phyloP scores from a whole-genome alignment of 1,139 yeast genomes.

The Candida sojae region DNA sequence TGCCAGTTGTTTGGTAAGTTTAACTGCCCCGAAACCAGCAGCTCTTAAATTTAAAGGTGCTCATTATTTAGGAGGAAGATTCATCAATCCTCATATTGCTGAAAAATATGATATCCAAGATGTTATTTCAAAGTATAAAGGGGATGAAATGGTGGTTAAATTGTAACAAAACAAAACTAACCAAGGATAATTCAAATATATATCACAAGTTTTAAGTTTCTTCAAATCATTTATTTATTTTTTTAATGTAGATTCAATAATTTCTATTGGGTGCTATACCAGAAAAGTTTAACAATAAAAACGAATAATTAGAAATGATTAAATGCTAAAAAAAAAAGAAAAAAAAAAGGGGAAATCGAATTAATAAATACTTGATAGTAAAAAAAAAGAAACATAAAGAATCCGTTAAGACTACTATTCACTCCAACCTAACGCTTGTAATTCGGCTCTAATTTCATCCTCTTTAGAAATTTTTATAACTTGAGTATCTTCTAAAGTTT shows the following conservation, averaged over 20 bases:
- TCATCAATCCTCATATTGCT: constrained; percentile 67
- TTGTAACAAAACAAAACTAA: constrained; percentile 13
- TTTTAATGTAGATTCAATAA: neutral
- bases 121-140: constrained; percentile 30
- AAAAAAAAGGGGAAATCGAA: neutral
- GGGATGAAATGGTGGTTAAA: constrained; percentile 41
- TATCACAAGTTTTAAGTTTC: no score
- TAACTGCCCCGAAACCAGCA: constrained; percentile 95
- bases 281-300: no score
- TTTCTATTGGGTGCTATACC: no score
- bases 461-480: constrained; percentile 87
- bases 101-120: constrained; percentile 67
- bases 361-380: neutral
- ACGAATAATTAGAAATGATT: no score
- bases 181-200: no score
- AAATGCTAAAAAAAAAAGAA: neutral
- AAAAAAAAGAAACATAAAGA: neutral
- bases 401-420: constrained; percentile 19
- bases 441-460: constrained; percentile 72
- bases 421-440: constrained; percentile 73
- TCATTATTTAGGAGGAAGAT: constrained; percentile 92
- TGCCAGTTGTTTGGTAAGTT: constrained; percentile 73
- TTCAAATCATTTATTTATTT: neutral
- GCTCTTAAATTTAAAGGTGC: constrained; percentile 46
- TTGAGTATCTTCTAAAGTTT: constrained; percentile 89